Evolutionary conservation across 1,284 basidiomycete species (phyloP).

Genomic region (Pseudozyma tsukubaensis): DNA sequence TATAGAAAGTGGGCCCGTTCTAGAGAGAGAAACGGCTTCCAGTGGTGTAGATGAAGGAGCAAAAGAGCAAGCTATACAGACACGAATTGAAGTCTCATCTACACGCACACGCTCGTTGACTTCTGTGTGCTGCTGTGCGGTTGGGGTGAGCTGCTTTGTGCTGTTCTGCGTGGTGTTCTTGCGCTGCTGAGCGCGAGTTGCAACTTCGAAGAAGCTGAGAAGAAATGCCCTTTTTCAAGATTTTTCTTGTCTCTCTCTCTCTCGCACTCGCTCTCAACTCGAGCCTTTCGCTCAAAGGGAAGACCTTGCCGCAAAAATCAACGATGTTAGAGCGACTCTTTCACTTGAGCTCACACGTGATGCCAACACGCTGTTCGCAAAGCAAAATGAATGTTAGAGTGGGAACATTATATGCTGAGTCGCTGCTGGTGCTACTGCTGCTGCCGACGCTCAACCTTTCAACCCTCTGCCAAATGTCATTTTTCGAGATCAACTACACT

Average conservation of each 20-base stretch:
- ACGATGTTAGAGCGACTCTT: conserved; percentile 14
- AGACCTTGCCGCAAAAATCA: not conserved
- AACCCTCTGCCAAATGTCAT: conserved; percentile 12
- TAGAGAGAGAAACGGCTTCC: conserved; percentile 8
- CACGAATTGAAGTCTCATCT: conserved; percentile 1
- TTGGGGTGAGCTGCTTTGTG: not conserved
- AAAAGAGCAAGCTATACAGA: not conserved
- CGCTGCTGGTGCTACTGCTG: not conserved
- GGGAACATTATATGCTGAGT: conserved; percentile 16
- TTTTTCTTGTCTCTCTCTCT: conserved; percentile 23
- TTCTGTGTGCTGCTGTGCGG: not conserved
- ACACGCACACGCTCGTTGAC: conserved; percentile 14
- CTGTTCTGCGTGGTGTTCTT: not conserved
- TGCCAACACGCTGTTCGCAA: conserved; percentile 15
- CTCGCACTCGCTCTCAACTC: not conserved
- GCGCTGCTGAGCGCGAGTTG: not conserved
- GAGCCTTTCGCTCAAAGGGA: not conserved
- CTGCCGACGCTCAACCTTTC: not conserved
- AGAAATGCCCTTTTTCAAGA: conserved; percentile 18
- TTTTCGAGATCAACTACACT: conserved; percentile 14
- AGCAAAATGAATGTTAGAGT: conserved; percentile 2
- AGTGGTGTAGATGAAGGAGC: conserved; percentile 13
- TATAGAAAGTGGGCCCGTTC: conserved; percentile 5
- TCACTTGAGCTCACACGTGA: conserved; percentile 15
- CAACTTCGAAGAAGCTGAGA: not conserved